phyloP scores from a whole-genome alignment of 805 yeast species.

The Candida xyloterini region DNA sequence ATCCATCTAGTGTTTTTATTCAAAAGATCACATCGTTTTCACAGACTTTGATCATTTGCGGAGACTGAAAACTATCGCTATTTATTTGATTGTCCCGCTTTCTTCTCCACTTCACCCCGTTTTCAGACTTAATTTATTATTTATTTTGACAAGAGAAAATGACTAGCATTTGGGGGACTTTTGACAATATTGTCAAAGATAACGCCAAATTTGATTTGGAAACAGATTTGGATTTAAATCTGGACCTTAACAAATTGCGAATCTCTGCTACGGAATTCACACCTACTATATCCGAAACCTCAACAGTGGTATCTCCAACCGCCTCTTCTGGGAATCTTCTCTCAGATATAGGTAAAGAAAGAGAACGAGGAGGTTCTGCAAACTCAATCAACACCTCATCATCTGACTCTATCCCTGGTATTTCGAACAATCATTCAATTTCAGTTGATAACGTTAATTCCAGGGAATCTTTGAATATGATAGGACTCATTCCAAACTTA shows the following conservation, averaged over 20 bases:
- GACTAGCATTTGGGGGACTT: slow-evolving; percentile 17
- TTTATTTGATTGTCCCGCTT: slow-evolving; percentile 5
- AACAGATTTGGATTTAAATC: slow-evolving; percentile 10
- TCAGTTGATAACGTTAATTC: not conserved
- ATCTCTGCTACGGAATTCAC: slow-evolving; percentile 13
- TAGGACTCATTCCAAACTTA: slow-evolving; percentile 26
- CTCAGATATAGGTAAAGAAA: slow-evolving; percentile 7
- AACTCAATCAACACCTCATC: slow-evolving; percentile 3
- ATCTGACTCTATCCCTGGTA: slow-evolving; percentile 1
- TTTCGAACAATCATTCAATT: not conserved
- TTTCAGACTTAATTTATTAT: not conserved
- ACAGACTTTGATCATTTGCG: not conserved
- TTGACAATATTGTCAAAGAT: slow-evolving; percentile 10
- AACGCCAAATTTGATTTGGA: slow-evolving; percentile 10
- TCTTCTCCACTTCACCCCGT: slow-evolving; percentile 5
- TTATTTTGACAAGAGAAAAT: slow-evolving; percentile 6
- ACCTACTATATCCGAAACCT: slow-evolving; percentile 17
- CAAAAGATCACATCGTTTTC: not conserved
- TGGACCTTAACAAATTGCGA: slow-evolving; percentile 12
- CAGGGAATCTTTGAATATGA: slow-evolving; percentile 16
- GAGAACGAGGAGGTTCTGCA: slow-evolving; percentile 2
- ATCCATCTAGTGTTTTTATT: not conserved
- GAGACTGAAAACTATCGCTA: not conserved
- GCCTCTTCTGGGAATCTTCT: slow-evolving; percentile 19
- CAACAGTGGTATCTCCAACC: slow-evolving; percentile 18